phyloP scores from a whole-genome alignment of 768 basidiomycete species.

The Galerina marginata region DNA sequence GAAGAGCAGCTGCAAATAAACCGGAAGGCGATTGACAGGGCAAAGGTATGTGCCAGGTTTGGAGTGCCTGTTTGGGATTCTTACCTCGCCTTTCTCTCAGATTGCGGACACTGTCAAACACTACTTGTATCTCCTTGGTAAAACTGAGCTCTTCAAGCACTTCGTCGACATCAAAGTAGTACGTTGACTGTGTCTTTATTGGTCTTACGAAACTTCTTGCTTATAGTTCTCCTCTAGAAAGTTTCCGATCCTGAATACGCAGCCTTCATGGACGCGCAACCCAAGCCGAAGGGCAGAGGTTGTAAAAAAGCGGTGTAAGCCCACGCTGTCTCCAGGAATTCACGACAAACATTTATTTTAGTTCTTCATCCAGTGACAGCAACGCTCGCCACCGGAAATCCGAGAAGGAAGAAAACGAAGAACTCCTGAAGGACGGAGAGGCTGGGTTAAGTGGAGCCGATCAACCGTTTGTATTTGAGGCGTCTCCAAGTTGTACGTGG shows the following conservation, averaged over 20 bases:
- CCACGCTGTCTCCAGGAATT: background rate
- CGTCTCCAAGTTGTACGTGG: conserved; percentile 84
- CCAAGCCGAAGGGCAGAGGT: conserved; percentile 83
- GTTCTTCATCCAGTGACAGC: conserved; percentile 57
- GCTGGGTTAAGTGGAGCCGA: conserved; percentile 81
- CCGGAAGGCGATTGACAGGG: conserved; percentile 87
- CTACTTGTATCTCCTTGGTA: conserved; percentile 96
- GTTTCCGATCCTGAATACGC: conserved; percentile 94
- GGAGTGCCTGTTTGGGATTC: background rate
- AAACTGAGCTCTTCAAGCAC: conserved; percentile 97
- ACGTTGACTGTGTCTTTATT: conserved; percentile 11
- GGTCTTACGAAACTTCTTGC: background rate
- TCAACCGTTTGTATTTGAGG: conserved; percentile 93
- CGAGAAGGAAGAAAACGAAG: conserved; percentile 98
- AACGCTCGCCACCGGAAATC: conserved; percentile 89
- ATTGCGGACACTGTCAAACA: conserved; percentile 93
- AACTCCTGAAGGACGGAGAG: conserved; percentile 87
- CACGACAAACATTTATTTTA: background rate
- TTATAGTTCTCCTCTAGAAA: conserved; percentile 49
- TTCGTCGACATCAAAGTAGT: conserved; percentile 94
- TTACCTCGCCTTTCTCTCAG: conserved; percentile 43
- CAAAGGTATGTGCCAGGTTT: conserved; percentile 57
- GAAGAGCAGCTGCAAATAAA: conserved; percentile 73
- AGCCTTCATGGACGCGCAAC: conserved; percentile 84
- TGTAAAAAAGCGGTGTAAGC: conserved; percentile 81